Conservation (phyloP, 192 early-diverging fungal genomes). For the Chytriomyces sp. region DNA sequence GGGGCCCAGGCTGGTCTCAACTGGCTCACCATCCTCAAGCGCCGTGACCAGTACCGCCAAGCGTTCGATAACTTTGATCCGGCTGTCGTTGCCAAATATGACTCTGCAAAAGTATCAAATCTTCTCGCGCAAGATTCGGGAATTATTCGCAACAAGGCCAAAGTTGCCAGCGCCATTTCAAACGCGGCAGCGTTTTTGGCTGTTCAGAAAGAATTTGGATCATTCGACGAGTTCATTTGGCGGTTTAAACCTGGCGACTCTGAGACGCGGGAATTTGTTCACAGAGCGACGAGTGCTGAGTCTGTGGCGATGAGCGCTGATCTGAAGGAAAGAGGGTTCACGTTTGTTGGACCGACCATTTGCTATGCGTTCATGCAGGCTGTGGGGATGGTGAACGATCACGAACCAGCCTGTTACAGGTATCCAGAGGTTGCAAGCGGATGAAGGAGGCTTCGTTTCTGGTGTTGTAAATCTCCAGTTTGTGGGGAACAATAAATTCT, state of each 20-base stretch:
- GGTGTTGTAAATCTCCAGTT: no score
- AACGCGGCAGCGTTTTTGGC: constrained; percentile 36
- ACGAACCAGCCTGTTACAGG: constrained; percentile 12
- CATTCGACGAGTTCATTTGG: constrained; percentile 35
- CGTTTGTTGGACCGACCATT: constrained; percentile 33
- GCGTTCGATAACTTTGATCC: constrained; percentile 33
- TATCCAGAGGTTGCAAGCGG: not conserved
- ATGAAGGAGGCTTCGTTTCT: no score
- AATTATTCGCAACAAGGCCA: constrained; percentile 35
- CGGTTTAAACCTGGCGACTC: constrained; percentile 15
- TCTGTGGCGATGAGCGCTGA: constrained; percentile 34
- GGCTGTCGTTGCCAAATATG: constrained; percentile 6
- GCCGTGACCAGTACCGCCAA: constrained; percentile 15
- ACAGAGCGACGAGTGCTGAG: constrained; percentile 16
- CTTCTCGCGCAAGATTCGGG: constrained; percentile 9
- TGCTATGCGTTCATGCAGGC: constrained; percentile 37
- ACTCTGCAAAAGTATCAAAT: no score
- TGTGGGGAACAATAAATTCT: no score
- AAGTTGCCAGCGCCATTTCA: constrained; percentile 11
- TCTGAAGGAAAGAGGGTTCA: constrained; percentile 33
- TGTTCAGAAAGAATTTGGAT: constrained; percentile 37
- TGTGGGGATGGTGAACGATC: constrained; percentile 38
- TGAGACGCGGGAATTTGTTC: not conserved
- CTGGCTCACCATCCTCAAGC: constrained; percentile 33
- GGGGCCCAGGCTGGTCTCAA: constrained; percentile 32